A percentile compares a stretch with the other conserved stretches of the same genome.
phyloP scores from a whole-genome alignment of 495 filamentous ascomycete species.

The Massariosphaeria phaeospora region DNA sequence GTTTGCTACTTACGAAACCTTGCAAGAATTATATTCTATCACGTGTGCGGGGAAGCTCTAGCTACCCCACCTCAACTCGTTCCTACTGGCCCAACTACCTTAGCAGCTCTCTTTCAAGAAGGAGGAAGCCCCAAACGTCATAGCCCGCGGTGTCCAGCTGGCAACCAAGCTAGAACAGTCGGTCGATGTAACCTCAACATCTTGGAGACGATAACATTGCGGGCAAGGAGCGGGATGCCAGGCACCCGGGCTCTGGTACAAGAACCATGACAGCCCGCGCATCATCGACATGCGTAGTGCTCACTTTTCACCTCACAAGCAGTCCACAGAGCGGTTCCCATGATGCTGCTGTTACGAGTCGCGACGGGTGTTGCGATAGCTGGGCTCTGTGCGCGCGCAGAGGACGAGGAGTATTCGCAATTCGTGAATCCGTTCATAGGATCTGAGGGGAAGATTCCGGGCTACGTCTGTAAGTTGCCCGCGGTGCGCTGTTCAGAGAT shows the following conservation, averaged over 20 bases:
- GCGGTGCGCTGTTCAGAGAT: neutral
- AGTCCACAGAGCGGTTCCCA: neutral
- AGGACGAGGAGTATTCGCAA: conserved; percentile 12
- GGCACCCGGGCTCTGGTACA: neutral
- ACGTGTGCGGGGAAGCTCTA: conserved; percentile 12
- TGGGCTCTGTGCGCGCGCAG: neutral
- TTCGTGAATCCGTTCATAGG: conserved; percentile 42
- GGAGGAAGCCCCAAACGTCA: conserved; percentile 1
- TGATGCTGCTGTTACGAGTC: neutral
- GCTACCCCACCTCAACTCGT: neutral
- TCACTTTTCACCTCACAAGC: neutral
- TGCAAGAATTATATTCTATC: neutral
- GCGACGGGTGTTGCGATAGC: neutral
- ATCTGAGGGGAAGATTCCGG: conserved; percentile 36
- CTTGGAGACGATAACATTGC: neutral
- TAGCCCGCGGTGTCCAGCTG: neutral
- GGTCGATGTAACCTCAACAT: conserved; percentile 8
- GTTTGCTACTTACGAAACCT: neutral
- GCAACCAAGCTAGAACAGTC: neutral
- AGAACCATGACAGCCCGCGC: neutral
- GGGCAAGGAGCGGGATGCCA: neutral
- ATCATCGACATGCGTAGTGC: neutral
- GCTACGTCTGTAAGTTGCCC: conserved; percentile 28
- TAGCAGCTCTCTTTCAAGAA: conserved; percentile 6
- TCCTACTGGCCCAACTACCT: neutral